Evolutionary conservation across 1,284 basidiomycete genomes (phyloP).

Genomic region (Sporisorium reilianum): DNA sequence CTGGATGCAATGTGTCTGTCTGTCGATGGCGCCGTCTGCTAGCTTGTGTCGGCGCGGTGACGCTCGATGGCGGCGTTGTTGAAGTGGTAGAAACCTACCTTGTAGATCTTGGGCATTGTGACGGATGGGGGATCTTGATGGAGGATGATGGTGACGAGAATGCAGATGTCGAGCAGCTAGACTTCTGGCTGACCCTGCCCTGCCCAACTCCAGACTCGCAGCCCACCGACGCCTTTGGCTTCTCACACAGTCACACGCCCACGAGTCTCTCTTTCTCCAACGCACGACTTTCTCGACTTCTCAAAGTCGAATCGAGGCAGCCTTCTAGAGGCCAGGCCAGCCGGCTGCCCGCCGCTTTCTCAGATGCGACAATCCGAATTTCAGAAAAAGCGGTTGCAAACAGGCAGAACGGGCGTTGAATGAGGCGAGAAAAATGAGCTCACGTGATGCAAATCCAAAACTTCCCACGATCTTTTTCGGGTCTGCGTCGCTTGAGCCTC

Average conservation of each 20-base stretch:
- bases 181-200: conserved; percentile 19
- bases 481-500: background rate
- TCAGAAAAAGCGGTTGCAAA: conserved; percentile 10
- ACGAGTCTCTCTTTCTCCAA: conserved; percentile 2
- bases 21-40: conserved; percentile 23
- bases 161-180: conserved; percentile 27
- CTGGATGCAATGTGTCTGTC: conserved; percentile 10
- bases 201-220: conserved; percentile 13
- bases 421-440: too few relatives aligned
- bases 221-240: background rate
- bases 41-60: conserved; percentile 7
- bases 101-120: conserved; percentile 68
- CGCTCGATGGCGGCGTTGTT: background rate
- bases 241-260: conserved; percentile 3
- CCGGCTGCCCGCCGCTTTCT: background rate
- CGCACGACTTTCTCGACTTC: conserved; percentile 2
- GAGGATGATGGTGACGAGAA: conserved; percentile 52
- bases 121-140: conserved; percentile 51
- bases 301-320: background rate
- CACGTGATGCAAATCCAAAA: conserved; percentile 14
- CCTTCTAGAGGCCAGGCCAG: background rate
- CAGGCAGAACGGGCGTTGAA: background rate
- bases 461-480: conserved; percentile 6
- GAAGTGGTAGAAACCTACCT: conserved; percentile 42
- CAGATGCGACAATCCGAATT: background rate